These are phyloP conservation scores for Cordyceps cicadae DNA, from an alignment of 2,329 filamentous ascomycete species.

Conservation along the genomic window DNA sequence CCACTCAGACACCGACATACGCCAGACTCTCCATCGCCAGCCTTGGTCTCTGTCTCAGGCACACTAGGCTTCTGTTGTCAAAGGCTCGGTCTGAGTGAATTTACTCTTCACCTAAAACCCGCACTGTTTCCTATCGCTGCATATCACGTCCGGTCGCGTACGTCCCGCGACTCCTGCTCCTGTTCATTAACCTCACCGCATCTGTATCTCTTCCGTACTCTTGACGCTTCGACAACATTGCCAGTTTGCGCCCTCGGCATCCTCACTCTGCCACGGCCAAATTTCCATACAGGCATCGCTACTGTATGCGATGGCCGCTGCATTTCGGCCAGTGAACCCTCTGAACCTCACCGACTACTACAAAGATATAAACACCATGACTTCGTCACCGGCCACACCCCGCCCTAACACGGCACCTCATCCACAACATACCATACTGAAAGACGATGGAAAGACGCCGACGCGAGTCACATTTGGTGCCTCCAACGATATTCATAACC, in stretches of 20 bases:
- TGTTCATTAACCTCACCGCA: slow-evolving; percentile 2
- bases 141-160: slow-evolving; percentile 1
- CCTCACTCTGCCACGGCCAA: background rate
- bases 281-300: background rate
- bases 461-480: slow-evolving; percentile 48
- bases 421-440: slow-evolving; percentile 18
- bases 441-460: slow-evolving; percentile 50
- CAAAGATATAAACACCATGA: slow-evolving; percentile 23
- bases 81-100: background rate
- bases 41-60: slow-evolving; percentile 1
- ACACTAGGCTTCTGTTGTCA: background rate
- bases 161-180: slow-evolving; percentile 5
- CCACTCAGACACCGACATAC: slow-evolving; percentile 1
- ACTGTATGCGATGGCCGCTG: slow-evolving; percentile 33
- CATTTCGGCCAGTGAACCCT: slow-evolving; percentile 42
- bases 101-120: background rate
- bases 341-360: slow-evolving; percentile 19
- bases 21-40: background rate
- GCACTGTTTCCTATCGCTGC: background rate
- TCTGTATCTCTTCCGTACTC: background rate
- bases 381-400: slow-evolving; percentile 27
- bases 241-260: background rate
- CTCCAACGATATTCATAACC: slow-evolving; percentile 40
- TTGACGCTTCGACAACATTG: background rate
- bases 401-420: slow-evolving; percentile 30